Evolutionary conservation across 2,329 filamentous ascomycete species (phyloP).

Genomic region (Daldinia sp.): DNA sequence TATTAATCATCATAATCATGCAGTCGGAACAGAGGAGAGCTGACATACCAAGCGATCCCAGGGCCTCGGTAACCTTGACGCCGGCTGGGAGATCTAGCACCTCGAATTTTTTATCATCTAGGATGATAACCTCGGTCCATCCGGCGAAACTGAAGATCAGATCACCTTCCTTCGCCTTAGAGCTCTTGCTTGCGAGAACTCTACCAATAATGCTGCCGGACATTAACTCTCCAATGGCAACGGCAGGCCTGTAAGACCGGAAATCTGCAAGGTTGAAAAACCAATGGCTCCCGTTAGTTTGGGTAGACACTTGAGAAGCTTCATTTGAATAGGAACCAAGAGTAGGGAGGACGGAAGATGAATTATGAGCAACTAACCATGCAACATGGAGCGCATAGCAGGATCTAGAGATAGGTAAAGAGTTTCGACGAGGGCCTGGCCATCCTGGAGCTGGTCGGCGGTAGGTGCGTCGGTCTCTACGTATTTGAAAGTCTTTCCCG

Average conservation of each 20-base stretch:
- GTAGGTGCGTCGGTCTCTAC: conserved; percentile 61
- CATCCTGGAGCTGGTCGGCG: conserved; percentile 65
- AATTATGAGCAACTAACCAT: conserved; percentile 50
- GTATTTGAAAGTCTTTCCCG: conserved; percentile 69
- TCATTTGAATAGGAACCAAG: background rate
- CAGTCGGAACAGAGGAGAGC: too few relatives aligned
- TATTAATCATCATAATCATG: background rate
- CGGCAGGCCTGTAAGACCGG: conserved; percentile 71
- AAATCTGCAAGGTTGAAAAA: conserved; percentile 46
- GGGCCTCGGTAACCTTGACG: conserved; percentile 62
- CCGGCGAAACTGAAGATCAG: conserved; percentile 64
- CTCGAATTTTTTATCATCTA: conserved; percentile 60
- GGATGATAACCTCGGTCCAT: conserved; percentile 73
- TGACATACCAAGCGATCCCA: conserved; percentile 42
- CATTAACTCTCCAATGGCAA: conserved; percentile 74
- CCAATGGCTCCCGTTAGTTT: background rate
- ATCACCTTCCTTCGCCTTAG: conserved; percentile 63
- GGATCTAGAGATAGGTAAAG: conserved; percentile 76
- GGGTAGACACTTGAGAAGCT: background rate
- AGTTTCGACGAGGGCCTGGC: conserved; percentile 67
- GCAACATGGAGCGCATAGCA: conserved; percentile 79
- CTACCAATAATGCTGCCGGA: conserved; percentile 68
- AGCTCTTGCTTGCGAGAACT: conserved; percentile 67
- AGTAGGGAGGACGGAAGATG: background rate
- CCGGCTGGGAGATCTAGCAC: conserved; percentile 53